phyloP scores from a whole-genome alignment of 306 rosid genomes.

The cucumber (Cucumis sativus) region DNA sequence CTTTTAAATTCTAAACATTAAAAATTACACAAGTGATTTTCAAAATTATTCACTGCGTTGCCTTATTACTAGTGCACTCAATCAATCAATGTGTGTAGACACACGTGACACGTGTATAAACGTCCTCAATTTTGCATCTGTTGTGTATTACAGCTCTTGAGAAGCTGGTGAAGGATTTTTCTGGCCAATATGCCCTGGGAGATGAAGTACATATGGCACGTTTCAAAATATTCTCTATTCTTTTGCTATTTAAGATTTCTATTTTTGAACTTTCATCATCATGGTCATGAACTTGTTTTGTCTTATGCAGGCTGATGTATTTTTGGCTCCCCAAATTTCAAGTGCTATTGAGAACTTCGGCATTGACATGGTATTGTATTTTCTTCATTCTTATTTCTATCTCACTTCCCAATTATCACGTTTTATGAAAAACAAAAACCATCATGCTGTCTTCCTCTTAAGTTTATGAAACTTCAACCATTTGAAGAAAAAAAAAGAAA shows the following conservation, averaged over 20 bases:
- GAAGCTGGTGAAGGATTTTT: constrained; percentile 26
- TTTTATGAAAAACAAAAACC: background rate
- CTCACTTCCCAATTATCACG: background rate
- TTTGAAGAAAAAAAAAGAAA: background rate
- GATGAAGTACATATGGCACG: constrained; percentile 30
- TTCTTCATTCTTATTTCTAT: background rate
- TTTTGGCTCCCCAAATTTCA: constrained; percentile 32
- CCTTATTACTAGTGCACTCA: background rate
- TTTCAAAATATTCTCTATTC: constrained; percentile 1
- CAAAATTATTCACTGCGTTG: too few species aligned
- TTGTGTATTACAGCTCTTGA: constrained; percentile 27
- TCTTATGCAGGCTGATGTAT: constrained; percentile 26
- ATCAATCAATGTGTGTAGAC: background rate
- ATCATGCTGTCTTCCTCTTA: background rate
- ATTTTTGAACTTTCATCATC: background rate
- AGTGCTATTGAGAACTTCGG: constrained; percentile 9
- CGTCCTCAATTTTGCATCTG: background rate
- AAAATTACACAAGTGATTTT: too few species aligned
- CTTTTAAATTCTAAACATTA: too few species aligned
- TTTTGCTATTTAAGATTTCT: background rate
- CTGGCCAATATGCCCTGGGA: constrained; percentile 24
- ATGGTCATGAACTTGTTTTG: background rate
- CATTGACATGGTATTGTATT: constrained; percentile 21
- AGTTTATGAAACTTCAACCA: background rate
- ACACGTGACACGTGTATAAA: background rate